These are phyloP conservation scores for Scytalidium lignicola DNA, from an alignment of 2,329 filamentous ascomycete genomes.

Conservation along the genomic window DNA sequence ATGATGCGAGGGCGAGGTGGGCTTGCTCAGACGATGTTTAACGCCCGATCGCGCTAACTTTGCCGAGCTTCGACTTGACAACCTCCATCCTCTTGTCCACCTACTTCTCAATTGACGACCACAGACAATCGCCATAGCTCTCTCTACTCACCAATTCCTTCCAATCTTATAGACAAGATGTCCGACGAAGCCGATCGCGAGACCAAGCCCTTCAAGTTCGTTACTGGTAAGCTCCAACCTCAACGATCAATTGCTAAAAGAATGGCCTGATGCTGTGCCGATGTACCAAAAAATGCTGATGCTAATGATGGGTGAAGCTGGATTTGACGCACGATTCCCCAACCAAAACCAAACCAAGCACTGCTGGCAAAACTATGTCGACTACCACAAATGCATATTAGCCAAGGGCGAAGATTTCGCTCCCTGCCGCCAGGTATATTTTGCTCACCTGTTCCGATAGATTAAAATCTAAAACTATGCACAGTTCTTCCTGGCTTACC, in stretches of 20 bases:
- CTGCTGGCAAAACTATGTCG: conserved; percentile 99
- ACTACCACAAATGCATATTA: conserved; percentile 99
- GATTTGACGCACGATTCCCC: conserved; percentile 98
- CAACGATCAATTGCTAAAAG: conserved; percentile 13
- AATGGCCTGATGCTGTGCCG: conserved; percentile 20
- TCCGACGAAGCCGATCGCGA: conserved; percentile 75
- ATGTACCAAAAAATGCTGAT: neutral
- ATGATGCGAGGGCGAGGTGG: conserved; percentile 15
- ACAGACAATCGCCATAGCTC: conserved; percentile 24
- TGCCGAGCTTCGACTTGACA: conserved; percentile 30
- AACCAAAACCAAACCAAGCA: conserved; percentile 99
- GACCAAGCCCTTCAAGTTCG: conserved; percentile 99
- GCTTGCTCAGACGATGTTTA: conserved; percentile 10
- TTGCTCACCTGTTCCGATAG: conserved; percentile 13
- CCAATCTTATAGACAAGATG: conserved; percentile 62
- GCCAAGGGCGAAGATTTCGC: conserved; percentile 99
- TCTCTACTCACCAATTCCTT: conserved; percentile 21
- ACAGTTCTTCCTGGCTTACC: conserved; percentile 94
- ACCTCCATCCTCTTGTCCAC: conserved; percentile 10
- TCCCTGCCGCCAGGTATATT: conserved; percentile 88
- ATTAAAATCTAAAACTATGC: conserved; percentile 37
- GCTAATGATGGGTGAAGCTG: conserved; percentile 32
- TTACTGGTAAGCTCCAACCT: conserved; percentile 70
- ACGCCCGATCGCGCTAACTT: conserved; percentile 9
- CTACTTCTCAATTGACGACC: conserved; percentile 29